These are phyloP conservation scores for Claviceps pazoutovae DNA, from an alignment of 2,329 filamentous ascomycete species.

Conservation along the genomic window DNA sequence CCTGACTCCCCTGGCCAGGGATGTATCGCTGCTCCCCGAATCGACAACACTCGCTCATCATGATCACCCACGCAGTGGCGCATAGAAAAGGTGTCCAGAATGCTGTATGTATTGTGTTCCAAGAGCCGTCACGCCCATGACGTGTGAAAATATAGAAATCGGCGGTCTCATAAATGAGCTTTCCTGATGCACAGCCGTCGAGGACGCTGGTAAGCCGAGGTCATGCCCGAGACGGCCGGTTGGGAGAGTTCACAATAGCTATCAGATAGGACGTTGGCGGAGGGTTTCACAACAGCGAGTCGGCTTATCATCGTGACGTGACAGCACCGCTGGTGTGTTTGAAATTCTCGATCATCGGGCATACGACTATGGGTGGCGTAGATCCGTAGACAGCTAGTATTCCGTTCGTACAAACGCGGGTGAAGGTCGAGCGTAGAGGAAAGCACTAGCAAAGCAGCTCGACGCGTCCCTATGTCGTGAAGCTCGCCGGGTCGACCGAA, in stretches of 20 bases:
- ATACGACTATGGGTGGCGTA: constrained; percentile 27
- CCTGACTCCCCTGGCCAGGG: too few species aligned
- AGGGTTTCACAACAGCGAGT: constrained; percentile 50
- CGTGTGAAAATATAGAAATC: background rate
- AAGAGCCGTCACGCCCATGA: background rate
- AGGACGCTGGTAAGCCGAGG: background rate
- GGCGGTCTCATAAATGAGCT: background rate
- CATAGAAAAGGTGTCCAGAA: background rate
- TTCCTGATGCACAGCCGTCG: background rate
- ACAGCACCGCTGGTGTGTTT: constrained; percentile 57
- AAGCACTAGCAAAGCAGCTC: constrained; percentile 2
- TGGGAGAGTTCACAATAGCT: constrained; percentile 41
- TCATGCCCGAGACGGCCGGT: constrained; percentile 12
- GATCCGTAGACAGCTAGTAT: background rate
- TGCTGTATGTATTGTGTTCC: background rate
- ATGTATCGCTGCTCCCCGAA: background rate
- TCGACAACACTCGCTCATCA: background rate
- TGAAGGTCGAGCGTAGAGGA: background rate
- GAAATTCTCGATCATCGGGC: constrained; percentile 52
- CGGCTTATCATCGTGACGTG: constrained; percentile 52
- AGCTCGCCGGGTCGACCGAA: background rate
- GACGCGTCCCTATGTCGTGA: background rate
- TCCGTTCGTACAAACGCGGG: too few species aligned
- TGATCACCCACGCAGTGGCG: background rate
- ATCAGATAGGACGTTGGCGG: constrained; percentile 27